Evolutionary conservation across 2,329 filamentous ascomycete genomes (phyloP).

Genomic region (Exophiala xenobiotica): DNA sequence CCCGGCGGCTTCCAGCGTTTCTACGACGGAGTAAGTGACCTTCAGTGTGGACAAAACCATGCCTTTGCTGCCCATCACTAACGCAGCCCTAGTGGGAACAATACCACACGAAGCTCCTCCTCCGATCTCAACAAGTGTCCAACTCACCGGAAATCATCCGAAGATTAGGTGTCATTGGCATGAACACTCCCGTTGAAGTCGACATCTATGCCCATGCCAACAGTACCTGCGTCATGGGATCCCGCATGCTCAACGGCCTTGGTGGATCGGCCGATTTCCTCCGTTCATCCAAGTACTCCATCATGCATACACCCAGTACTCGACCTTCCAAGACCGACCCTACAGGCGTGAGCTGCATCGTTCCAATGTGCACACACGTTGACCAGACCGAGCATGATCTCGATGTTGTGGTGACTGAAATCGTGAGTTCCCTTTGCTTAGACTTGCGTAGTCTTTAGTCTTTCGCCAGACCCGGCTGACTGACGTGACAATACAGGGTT

Average conservation of each 20-base stretch:
- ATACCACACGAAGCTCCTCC: slow-evolving; percentile 78
- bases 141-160: slow-evolving; percentile 91
- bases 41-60: too few species aligned
- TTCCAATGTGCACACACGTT: slow-evolving; percentile 90
- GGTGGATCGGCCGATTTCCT: slow-evolving; percentile 82
- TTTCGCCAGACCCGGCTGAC: neutral
- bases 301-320: slow-evolving; percentile 88
- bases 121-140: slow-evolving; percentile 83
- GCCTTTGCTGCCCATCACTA: neutral
- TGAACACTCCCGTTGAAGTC: slow-evolving; percentile 93
- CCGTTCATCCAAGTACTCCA: slow-evolving; percentile 75
- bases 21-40: slow-evolving; percentile 56
- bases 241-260: slow-evolving; percentile 81
- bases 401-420: slow-evolving; percentile 78
- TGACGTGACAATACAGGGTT: slow-evolving; percentile 51
- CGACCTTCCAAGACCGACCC: slow-evolving; percentile 80
- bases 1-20: slow-evolving; percentile 89
- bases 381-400: slow-evolving; percentile 93
- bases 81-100: slow-evolving; percentile 58
- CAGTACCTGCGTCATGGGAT: slow-evolving; percentile 84
- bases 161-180: slow-evolving; percentile 81
- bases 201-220: slow-evolving; percentile 95
- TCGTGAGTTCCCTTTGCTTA: slow-evolving; percentile 32
- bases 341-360: slow-evolving; percentile 78
- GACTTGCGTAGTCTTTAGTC: neutral